Conservation (phyloP, 2,329 filamentous ascomycete species). For the Colletotrichum camelliae region DNA sequence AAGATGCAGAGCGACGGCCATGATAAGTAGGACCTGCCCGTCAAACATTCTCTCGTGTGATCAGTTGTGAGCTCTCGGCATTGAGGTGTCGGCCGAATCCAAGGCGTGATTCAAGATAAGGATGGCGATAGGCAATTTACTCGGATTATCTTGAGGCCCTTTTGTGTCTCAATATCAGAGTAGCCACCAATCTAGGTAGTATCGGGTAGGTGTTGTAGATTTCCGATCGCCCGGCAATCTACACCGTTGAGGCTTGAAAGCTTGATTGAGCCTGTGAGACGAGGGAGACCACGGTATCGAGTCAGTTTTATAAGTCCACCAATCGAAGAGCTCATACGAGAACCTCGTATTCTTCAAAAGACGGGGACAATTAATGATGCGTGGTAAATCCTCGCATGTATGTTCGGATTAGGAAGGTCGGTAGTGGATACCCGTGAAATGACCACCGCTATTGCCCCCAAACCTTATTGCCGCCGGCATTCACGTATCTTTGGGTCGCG, state of each 20-base stretch:
- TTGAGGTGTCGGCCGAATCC: neutral
- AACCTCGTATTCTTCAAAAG: neutral
- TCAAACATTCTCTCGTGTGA: neutral
- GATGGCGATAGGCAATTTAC: neutral
- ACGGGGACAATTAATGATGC: neutral
- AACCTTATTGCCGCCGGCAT: neutral
- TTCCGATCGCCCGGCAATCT: slow-evolving; percentile 5
- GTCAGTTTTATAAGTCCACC: neutral
- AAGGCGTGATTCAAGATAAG: slow-evolving; percentile 11
- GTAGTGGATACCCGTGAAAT: neutral
- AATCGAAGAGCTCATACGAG: neutral
- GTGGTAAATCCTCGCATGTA: neutral
- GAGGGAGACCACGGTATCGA: neutral
- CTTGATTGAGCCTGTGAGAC: neutral
- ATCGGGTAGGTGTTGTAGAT: slow-evolving; percentile 7
- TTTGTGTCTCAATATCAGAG: neutral
- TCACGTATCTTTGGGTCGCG: neutral
- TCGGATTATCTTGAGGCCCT: neutral
- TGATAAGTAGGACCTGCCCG: neutral
- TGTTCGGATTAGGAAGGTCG: slow-evolving; percentile 3
- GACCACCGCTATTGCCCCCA: neutral
- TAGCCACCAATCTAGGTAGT: slow-evolving; percentile 4
- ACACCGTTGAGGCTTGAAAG: neutral
- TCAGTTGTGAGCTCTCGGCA: neutral
- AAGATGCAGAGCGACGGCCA: neutral